Evolutionary conservation across 2,329 filamentous ascomycete genomes (phyloP), one percentile per base, ranked within the genome.

Genomic region (Stylonectria norvegica): DNA sequence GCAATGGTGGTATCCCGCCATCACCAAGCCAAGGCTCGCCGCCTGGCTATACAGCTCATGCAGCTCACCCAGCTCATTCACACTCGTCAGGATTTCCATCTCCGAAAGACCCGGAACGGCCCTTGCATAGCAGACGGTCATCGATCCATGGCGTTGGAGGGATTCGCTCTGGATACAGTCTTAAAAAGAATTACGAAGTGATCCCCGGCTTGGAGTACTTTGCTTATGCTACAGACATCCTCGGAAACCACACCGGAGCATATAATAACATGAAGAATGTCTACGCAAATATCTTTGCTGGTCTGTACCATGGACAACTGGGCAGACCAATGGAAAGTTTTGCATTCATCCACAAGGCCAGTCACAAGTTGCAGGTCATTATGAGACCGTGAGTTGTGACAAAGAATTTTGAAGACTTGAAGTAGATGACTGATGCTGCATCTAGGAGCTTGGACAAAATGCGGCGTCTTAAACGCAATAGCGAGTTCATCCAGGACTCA

Each of bases 131-230:
- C 49, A 69, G 78, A 36, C 67, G 76, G 40, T 68, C 70, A 4
- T 81, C 77, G 0, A 59, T 76, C 30, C 72, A 81, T 55, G 71
- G 64, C 2, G 45, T 51, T 2, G 51, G 48, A 12, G 49, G 46
- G 10, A 40, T 50, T 30, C 58, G 62, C 15, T 39, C 49, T 8
- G 61, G 61, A 4, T 57, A 53, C 10, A 59, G 51, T 15, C 38
- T 66, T 20, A 67, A 67, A 47, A 67, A 67, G 52, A 95, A 95
- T 58, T 74, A 93, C 36, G 89, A 97, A 55, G 76, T 86, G 5
- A 86, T 96, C 45, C 91, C 93, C 1, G 93, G 93, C 0, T 70
- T 97, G 42, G 85, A 89, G 20, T 96, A 96, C 60, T 96, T 90
- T 61, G 86, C 86, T 1, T 83, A 86, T 46, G 91, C 89, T 2